Evolutionary conservation across 306 rosid species (phyloP).

Genomic region (Carpinus fangiana): DNA sequence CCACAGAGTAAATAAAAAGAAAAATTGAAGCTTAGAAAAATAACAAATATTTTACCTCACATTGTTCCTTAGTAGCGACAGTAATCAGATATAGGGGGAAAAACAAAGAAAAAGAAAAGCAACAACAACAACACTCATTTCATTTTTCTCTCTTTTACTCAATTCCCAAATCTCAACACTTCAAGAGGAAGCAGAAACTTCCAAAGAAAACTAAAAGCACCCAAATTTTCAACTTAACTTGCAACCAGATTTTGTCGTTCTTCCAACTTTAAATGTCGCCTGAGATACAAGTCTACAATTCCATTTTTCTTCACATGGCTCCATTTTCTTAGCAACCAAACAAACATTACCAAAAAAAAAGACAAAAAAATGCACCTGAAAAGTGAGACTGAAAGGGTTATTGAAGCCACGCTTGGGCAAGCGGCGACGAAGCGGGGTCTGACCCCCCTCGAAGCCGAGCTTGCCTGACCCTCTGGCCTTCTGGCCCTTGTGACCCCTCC

Average conservation of each 20-base stretch:
- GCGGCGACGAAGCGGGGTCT: conserved; percentile 90
- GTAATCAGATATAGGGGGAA: not conserved
- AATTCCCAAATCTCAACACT: not conserved
- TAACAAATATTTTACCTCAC: too few relatives aligned
- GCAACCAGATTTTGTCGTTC: not conserved
- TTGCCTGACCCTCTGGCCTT: conserved; percentile 85
- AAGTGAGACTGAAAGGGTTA: conserved; percentile 86
- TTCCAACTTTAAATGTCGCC: not conserved
- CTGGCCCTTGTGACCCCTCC: conserved; percentile 98
- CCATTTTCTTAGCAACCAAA: conserved; percentile 3
- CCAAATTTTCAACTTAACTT: not conserved
- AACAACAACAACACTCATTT: not conserved
- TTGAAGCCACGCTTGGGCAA: conserved; percentile 90
- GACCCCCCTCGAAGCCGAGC: conserved; percentile 95
- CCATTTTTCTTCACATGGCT: not conserved
- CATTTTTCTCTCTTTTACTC: not conserved
- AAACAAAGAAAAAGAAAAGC: not conserved
- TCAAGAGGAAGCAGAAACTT: not conserved
- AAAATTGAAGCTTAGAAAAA: too few relatives aligned
- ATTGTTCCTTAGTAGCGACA: too few relatives aligned
- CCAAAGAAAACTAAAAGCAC: not conserved
- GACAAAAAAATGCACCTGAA: conserved; percentile 58
- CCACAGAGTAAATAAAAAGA: too few relatives aligned
- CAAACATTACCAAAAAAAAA: conserved; percentile 2
- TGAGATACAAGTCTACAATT: not conserved